Evolutionary conservation across 306 rosid species (phyloP), one percentile per base, ranked within the genome.

Genomic region (Prunus davidiana): DNA sequence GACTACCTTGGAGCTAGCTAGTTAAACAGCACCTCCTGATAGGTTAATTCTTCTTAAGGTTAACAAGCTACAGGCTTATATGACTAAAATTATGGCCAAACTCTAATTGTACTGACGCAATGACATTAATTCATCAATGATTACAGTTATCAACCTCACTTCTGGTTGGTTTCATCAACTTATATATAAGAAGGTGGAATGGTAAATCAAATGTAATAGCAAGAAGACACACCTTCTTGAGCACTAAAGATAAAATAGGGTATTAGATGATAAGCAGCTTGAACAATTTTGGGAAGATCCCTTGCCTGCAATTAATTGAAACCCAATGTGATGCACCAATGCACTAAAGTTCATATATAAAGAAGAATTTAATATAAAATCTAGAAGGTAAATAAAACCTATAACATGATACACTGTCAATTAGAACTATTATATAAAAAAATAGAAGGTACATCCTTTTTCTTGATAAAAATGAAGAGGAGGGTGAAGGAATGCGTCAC

Each of bases 171-270:
- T 25, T 69, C 41, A 15, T 32, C 30, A 47, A 18, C 69, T 64
- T 66, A 20, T 38, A 10, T 3, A 30, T 47, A 64, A 52, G 38
- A 61, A 51, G 41, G 45, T 54, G 22, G 72, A 72, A 65, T 13
- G 30, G 8, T 12, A 43, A 45, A 45, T 67, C 7, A 71, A 74
- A 64, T 66, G 51, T 51, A 38, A 47, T 76, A 55, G 69, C 64
- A 78, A 49, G 69, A 55, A 38, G 71, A 77, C 80, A 65, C 50
- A 95, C 97, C 98, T 92, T 95, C 98, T 88, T 95, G 96, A 75
- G 97, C 86, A 80, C 83, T 92, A 73, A 95, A 90, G 81, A 92
- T 87, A 83, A 95, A 95, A 86, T 95, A 95, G 70, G 99, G 99
- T 63, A 92, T 85, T 73, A 95, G 82, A 78, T 49, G 97, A 83